These are phyloP conservation scores for Amesomyces nigricolor DNA, from an alignment of 2,329 filamentous ascomycete species.

Conservation along the genomic window DNA sequence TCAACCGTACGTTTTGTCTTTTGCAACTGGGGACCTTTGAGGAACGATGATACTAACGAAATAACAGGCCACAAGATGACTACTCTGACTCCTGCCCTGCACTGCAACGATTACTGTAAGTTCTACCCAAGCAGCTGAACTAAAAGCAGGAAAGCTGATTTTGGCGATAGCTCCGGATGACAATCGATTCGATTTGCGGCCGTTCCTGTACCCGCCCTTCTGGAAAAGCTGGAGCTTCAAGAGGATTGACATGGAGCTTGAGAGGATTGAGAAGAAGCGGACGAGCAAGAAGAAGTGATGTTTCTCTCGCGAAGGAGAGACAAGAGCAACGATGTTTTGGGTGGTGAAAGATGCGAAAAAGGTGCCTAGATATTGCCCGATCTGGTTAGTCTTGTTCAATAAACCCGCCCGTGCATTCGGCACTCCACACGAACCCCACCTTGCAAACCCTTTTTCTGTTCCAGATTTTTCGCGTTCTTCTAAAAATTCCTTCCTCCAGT, in stretches of 20 bases:
- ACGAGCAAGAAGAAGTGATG: constrained; percentile 26
- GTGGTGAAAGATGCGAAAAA: background rate
- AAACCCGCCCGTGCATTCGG: background rate
- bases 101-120: constrained; percentile 33
- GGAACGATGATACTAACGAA: background rate
- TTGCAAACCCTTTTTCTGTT: constrained; percentile 8
- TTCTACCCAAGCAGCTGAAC: background rate
- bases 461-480: background rate
- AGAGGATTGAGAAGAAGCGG: constrained; percentile 35
- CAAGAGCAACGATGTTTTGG: background rate
- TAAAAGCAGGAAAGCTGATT: background rate
- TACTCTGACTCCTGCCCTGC: constrained; percentile 52
- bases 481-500: constrained; percentile 11
- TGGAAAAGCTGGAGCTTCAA: constrained; percentile 32
- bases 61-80: constrained; percentile 65
- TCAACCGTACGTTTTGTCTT: constrained; percentile 41
- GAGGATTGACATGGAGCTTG: constrained; percentile 31
- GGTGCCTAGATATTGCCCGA: background rate
- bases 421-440: background rate
- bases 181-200: constrained; percentile 38
- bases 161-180: constrained; percentile 35
- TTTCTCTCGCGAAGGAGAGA: background rate
- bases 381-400: background rate
- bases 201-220: constrained; percentile 35
- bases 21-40: background rate